Percentiles rank a stretch among this genome's conserved stretches.
Evolutionary conservation across 2,329 filamentous ascomycete species (phyloP).

Genomic region (Xylariales sp.): DNA sequence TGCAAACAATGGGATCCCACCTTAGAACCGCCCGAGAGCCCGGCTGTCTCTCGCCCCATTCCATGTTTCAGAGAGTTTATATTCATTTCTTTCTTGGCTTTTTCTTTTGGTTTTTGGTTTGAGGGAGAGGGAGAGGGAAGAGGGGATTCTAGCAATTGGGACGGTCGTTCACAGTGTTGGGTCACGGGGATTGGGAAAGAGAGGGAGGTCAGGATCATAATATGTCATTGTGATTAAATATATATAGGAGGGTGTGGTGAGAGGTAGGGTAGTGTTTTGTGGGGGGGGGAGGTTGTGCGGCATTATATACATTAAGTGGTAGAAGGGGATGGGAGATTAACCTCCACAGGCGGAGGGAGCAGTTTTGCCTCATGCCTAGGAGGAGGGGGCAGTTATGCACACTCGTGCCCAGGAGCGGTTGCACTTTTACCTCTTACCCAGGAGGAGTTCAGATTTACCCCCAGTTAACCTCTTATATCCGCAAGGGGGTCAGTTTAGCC

Average conservation of each 20-base stretch:
- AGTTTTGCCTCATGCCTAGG: neutral
- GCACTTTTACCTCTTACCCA: slow-evolving; percentile 5
- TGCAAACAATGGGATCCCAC: neutral
- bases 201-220: too few species aligned
- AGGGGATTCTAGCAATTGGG: too few species aligned
- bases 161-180: too few species aligned
- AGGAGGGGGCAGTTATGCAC: neutral
- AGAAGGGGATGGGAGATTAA: neutral
- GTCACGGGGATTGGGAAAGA: too few species aligned
- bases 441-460: slow-evolving; percentile 11
- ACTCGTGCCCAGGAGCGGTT: slow-evolving; percentile 2
- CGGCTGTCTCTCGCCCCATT: neutral
- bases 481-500: slow-evolving; percentile 5
- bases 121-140: too few species aligned
- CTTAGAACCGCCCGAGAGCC: neutral
- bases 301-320: too few species aligned
- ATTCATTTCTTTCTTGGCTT: neutral
- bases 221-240: too few species aligned
- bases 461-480: slow-evolving; percentile 20
- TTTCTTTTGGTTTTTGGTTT: neutral
- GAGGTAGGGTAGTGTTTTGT: too few species aligned
- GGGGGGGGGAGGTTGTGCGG: neutral
- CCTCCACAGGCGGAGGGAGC: slow-evolving; percentile 6
- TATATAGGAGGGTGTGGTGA: too few species aligned
- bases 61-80: too few species aligned